These are phyloP conservation scores for Ilyonectria robusta DNA, from an alignment of 2,329 filamentous ascomycete genomes.

Conservation along the genomic window DNA sequence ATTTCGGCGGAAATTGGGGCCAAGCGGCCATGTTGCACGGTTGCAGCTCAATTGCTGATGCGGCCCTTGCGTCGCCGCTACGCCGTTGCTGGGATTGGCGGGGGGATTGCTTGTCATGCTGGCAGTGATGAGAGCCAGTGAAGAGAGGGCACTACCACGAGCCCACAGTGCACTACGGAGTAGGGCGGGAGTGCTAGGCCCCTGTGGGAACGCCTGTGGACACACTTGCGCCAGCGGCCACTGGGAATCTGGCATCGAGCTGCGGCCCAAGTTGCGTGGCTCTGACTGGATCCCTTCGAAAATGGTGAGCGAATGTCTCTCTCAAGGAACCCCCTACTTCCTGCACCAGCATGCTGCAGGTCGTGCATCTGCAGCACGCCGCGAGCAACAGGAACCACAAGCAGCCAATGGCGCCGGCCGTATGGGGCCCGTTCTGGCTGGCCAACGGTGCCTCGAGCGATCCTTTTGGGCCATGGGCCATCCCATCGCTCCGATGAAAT, in stretches of 20 bases:
- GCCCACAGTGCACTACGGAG: conserved; percentile 12
- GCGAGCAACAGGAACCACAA: conserved; percentile 9
- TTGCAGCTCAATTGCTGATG: conserved; percentile 38
- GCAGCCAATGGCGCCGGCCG: conserved; percentile 19
- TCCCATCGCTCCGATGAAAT: neutral
- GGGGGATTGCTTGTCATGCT: conserved; percentile 12
- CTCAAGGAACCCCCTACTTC: conserved; percentile 20
- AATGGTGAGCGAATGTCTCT: neutral
- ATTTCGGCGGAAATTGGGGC: conserved; percentile 48
- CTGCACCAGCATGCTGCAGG: conserved; percentile 24
- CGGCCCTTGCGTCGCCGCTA: conserved; percentile 17
- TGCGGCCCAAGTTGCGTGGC: conserved; percentile 21
- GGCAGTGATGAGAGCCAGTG: neutral
- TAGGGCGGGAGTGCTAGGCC: conserved; percentile 27
- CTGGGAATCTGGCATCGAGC: conserved; percentile 10
- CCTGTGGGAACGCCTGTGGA: conserved; percentile 28
- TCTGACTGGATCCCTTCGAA: conserved; percentile 6
- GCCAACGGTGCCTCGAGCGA: conserved; percentile 20
- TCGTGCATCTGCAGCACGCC: conserved; percentile 18
- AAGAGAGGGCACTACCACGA: conserved; percentile 11
- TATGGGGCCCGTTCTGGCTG: conserved; percentile 22
- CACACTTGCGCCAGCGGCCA: conserved; percentile 8
- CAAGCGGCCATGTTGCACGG: conserved; percentile 24
- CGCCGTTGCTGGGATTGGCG: neutral
- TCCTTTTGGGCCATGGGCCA: conserved; percentile 12